Conservation (phyloP, 768 basidiomycete genomes). For the Tubosaeta brunneosetosa region DNA sequence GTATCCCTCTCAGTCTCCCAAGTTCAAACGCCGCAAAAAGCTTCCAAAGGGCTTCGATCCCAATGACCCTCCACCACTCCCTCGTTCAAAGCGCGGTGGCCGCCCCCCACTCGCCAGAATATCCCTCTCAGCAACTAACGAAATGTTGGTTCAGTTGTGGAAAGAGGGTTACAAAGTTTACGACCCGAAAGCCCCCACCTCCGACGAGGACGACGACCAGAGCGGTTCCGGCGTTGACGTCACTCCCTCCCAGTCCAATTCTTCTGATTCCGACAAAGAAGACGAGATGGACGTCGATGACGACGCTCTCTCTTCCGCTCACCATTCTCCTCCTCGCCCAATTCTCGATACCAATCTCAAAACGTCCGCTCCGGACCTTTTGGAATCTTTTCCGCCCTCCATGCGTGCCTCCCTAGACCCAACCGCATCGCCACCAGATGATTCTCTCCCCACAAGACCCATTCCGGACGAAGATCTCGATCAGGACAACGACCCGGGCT, state of each 20-base stretch:
- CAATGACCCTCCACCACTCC: conserved; percentile 1
- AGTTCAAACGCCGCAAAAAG: conserved; percentile 5
- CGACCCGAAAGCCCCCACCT: conserved; percentile 16
- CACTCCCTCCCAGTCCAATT: conserved; percentile 2
- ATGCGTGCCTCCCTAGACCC: conserved; percentile 17
- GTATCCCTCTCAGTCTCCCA: background rate
- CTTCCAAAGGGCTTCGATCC: conserved; percentile 17
- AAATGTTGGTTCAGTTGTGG: conserved; percentile 11
- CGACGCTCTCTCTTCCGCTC: conserved; percentile 20
- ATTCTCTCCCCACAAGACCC: conserved; percentile 6
- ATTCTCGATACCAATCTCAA: conserved; percentile 14
- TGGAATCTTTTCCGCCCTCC: conserved; percentile 20
- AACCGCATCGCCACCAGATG: conserved; percentile 17
- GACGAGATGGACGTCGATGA: conserved; percentile 30
- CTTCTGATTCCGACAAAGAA: conserved; percentile 14
- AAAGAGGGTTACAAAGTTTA: conserved; percentile 14
- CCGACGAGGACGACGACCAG: conserved; percentile 16
- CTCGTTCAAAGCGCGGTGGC: conserved; percentile 16
- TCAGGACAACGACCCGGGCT: conserved; percentile 15
- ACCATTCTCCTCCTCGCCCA: conserved; percentile 21
- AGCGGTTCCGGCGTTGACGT: conserved; percentile 6
- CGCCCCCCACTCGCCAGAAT: background rate
- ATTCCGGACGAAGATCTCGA: conserved; percentile 30
- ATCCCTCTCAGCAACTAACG: background rate
- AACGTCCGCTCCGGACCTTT: conserved; percentile 17